Base-by-base conservation (phyloP, 1,284 basidiomycete species). In the Anthracocystis panici-leucophaei region DNA sequence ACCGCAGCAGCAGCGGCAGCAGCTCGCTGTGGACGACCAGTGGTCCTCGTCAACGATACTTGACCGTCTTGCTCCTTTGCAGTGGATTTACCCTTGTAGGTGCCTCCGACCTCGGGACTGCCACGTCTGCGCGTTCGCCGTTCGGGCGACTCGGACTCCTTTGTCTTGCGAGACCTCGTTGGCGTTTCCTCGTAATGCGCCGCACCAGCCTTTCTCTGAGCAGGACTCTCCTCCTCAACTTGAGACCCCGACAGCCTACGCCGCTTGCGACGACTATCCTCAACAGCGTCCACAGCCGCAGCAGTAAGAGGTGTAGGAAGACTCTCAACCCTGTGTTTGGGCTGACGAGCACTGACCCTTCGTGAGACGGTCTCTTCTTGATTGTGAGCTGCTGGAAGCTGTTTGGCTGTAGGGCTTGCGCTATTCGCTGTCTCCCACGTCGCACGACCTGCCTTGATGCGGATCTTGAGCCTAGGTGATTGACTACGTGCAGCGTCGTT, bases 401-500 rank as follows among this genome's bases (percentile, higher is more conserved):
- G 42, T 33, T 52, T 60, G 12, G 61, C 44, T 12, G 62, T 50
- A 3, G 55, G 53, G 35, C 63, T 65, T 2, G 58, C 57, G 16
- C 69, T 66, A 21, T 66, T 63, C n/a, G 69, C 40, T 9, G 59
- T 51, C 40, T 71, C 63, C 55, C 58, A 63, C 5, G 59, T 66
- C 18, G 63, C 69, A 18, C 59, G 50, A 7, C 69, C 63, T 18
- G 51, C 57, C 41, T 66, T 65, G 59, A 71, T 71, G 33, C 69
- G 69, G 35, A 71, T 71, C 63, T 71, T 71, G 58, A 71, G 63
- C 46, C 69, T 23, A 5, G 69, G 69, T 25, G 69, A 71, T 29
- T 58, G 55, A 20, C 63, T 62, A 45, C 69, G 69, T 8, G 63
- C 18, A 16, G n/a, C 29, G 2, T 33, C 20, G 14, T 71, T 59